Percentiles rank a stretch among this genome's conserved stretches.
Evolutionary conservation across 2,329 filamentous ascomycete genomes (phyloP).

Genomic region (Alternaria dauci): DNA sequence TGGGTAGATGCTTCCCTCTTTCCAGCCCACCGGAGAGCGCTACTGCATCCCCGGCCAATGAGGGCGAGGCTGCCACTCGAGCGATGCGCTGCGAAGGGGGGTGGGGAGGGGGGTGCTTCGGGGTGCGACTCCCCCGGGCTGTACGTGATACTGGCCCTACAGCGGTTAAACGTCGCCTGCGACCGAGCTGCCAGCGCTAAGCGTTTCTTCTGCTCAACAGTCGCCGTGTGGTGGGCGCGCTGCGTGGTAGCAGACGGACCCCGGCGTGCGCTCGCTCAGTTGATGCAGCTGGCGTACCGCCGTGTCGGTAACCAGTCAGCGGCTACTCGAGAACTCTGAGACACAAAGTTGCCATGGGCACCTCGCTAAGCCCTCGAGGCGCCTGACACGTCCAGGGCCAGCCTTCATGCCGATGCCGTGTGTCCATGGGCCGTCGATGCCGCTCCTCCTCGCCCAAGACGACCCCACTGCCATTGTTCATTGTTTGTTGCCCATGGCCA

Average conservation of each 20-base stretch:
- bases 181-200: slow-evolving; percentile 8
- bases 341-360: slow-evolving; percentile 6
- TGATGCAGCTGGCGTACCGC: slow-evolving; percentile 12
- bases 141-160: slow-evolving; percentile 9
- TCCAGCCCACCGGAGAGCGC: slow-evolving; percentile 23
- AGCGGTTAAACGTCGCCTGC: slow-evolving; percentile 16
- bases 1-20: slow-evolving; percentile 17
- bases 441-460: not conserved
- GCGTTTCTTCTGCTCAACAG: slow-evolving; percentile 13
- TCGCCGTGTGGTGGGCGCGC: slow-evolving; percentile 3
- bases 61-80: slow-evolving; percentile 4
- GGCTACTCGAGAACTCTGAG: slow-evolving; percentile 10
- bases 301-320: slow-evolving; percentile 7
- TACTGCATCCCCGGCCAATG: slow-evolving; percentile 30
- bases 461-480: not conserved
- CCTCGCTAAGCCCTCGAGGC: not conserved
- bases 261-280: slow-evolving; percentile 13
- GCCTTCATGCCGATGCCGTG: not conserved
- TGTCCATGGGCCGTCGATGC: slow-evolving; percentile 1
- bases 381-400: not conserved
- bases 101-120: not conserved
- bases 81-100: slow-evolving; percentile 20
- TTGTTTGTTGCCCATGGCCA: slow-evolving; percentile 1
- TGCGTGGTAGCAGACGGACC: slow-evolving; percentile 5
- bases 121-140: slow-evolving; percentile 7